phyloP scores from a whole-genome alignment of 139 green algal genomes.

The Chlorella vulgaris region DNA sequence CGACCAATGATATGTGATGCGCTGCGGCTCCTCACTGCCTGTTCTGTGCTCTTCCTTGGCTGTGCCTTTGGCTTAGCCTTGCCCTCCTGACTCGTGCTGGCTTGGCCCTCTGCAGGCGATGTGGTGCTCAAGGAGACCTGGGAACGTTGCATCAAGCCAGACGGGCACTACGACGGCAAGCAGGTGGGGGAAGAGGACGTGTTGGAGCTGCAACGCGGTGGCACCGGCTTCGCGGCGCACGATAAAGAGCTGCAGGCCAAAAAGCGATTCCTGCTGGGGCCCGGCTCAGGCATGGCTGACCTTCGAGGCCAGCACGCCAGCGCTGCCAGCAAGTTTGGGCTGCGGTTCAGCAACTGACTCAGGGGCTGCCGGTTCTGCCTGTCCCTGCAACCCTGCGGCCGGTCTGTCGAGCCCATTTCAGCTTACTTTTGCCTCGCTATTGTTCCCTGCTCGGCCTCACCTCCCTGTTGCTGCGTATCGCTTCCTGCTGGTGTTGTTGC shows the following conservation, averaged over 20 bases:
- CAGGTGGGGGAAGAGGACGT: slow-evolving; percentile 64
- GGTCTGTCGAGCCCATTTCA: neutral
- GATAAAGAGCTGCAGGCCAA: slow-evolving; percentile 64
- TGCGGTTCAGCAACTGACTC: slow-evolving; percentile 72
- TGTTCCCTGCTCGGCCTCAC: neutral
- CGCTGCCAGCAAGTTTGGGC: slow-evolving; percentile 61
- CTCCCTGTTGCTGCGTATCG: neutral
- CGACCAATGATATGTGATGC: no score
- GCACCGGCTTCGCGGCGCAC: slow-evolving; percentile 81
- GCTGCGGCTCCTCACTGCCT: no score
- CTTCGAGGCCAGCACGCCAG: slow-evolving; percentile 76
- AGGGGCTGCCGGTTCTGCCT: neutral
- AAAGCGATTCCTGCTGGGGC: slow-evolving; percentile 68
- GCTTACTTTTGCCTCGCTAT: neutral
- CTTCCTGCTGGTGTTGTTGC: neutral
- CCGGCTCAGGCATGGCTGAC: slow-evolving; percentile 73
- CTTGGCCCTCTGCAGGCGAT: slow-evolving; percentile 54
- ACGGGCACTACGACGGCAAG: slow-evolving; percentile 73
- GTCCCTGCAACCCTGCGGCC: neutral
- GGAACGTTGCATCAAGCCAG: slow-evolving; percentile 75
- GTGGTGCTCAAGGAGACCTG: slow-evolving; percentile 84
- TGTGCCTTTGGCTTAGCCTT: neutral
- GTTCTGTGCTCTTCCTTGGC: no score
- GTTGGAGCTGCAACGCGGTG: slow-evolving; percentile 73
- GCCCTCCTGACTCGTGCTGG: neutral